Percentiles rank a stretch among this genome's conserved stretches.
Conservation (phyloP, 129 eudicot genomes). For the Helianthus tuberosus region DNA sequence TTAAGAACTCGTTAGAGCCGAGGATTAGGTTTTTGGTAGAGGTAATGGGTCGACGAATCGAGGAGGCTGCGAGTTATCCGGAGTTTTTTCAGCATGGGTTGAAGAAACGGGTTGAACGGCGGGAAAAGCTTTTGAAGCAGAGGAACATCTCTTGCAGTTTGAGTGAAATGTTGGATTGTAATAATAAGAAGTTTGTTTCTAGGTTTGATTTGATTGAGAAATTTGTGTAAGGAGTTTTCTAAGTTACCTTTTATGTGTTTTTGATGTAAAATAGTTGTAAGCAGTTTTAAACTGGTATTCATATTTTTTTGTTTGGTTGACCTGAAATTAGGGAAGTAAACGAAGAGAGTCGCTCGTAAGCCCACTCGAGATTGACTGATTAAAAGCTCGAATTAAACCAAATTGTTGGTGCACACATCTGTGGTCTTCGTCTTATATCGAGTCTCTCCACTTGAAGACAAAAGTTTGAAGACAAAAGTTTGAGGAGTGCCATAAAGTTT, state of each 20-base stretch:
- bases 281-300: neutral
- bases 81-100: conserved; percentile 83
- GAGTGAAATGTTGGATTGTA: conserved; percentile 92
- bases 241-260: neutral
- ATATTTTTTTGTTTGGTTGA: neutral
- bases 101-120: conserved; percentile 77
- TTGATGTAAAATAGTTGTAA: conserved; percentile 28
- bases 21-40: conserved; percentile 79
- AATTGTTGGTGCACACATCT: too few species aligned
- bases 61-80: conserved; percentile 76
- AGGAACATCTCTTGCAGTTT: conserved; percentile 66
- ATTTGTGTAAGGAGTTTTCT: conserved; percentile 38
- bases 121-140: conserved; percentile 76
- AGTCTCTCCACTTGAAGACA: too few species aligned
- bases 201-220: conserved; percentile 62
- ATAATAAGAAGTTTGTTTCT: conserved; percentile 72
- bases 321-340: neutral
- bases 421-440: too few species aligned
- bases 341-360: too few species aligned
- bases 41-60: conserved; percentile 76
- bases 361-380: neutral
- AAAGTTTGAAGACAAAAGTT: too few species aligned
- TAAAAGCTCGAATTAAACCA: neutral
- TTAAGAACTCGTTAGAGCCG: conserved; percentile 80
- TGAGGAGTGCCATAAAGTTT: too few species aligned